Percentiles rank a stretch among this genome's conserved stretches.
Evolutionary conservation across 1,284 basidiomycete genomes (phyloP).

Genomic region (Apiotrichum sp.): DNA sequence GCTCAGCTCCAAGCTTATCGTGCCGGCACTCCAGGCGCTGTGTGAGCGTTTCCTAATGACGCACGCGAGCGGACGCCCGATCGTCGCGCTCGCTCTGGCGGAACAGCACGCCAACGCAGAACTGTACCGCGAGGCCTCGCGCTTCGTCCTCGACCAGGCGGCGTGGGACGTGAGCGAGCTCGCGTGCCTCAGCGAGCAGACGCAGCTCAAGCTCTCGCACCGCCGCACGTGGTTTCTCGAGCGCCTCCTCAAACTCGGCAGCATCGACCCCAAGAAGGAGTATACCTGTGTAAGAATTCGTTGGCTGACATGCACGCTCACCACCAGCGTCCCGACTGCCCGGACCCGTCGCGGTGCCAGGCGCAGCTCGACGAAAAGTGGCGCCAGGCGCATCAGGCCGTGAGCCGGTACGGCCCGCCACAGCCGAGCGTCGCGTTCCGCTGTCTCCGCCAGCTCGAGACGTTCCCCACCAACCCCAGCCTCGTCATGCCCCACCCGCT

Average conservation of each 20-base stretch:
- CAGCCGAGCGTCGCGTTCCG: conserved; percentile 28
- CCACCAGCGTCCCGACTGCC: conserved; percentile 68
- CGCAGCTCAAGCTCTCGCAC: conserved; percentile 78
- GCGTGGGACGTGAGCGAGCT: conserved; percentile 62
- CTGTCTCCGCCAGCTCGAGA: conserved; percentile 29
- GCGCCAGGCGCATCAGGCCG: conserved; percentile 76
- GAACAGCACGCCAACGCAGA: conserved; percentile 81
- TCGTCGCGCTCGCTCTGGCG: conserved; percentile 83
- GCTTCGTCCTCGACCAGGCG: conserved; percentile 80
- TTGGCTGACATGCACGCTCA: conserved; percentile 3
- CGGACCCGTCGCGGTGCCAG: conserved; percentile 71
- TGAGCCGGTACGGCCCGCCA: conserved; percentile 70
- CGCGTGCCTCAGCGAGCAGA: conserved; percentile 67
- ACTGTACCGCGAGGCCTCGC: conserved; percentile 76
- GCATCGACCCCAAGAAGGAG: conserved; percentile 78
- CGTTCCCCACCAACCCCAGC: conserved; percentile 74
- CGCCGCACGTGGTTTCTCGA: conserved; percentile 89
- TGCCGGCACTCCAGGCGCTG: conserved; percentile 68
- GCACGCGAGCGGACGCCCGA: conserved; percentile 80
- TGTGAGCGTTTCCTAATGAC: conserved; percentile 81
- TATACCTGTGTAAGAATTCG: conserved; percentile 27
- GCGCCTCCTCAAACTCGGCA: conserved; percentile 80
- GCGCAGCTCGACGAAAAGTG: conserved; percentile 89
- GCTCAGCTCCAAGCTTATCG: conserved; percentile 51
- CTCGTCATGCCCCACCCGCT: conserved; percentile 81